These are phyloP conservation scores for Fusarium heterosporum DNA, from an alignment of 2,329 filamentous ascomycete species.

Conservation along the genomic window DNA sequence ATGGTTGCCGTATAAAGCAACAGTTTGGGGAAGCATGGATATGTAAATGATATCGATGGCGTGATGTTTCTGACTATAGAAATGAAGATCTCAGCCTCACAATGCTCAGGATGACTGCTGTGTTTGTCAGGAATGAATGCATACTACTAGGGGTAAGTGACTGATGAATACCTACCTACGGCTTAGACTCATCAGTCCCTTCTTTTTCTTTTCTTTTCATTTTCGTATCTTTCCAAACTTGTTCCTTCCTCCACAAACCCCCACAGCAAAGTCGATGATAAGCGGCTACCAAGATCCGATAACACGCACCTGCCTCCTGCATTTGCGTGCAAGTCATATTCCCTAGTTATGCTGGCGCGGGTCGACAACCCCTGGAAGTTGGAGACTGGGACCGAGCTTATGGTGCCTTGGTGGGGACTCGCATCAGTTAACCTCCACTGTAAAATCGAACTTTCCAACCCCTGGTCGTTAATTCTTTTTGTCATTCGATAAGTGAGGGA, in stretches of 20 bases:
- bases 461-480: slow-evolving; percentile 18
- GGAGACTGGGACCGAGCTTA: slow-evolving; percentile 28
- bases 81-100: slow-evolving; percentile 24
- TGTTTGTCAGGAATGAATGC: background rate
- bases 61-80: slow-evolving; percentile 26
- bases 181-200: background rate
- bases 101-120: background rate
- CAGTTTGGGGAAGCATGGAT: slow-evolving; percentile 4
- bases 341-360: slow-evolving; percentile 26
- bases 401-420: slow-evolving; percentile 24
- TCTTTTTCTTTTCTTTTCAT: background rate
- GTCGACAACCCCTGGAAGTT: slow-evolving; percentile 24
- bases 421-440: slow-evolving; percentile 22
- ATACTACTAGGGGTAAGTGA: background rate
- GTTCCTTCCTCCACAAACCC: slow-evolving; percentile 10
- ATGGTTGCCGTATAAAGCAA: slow-evolving; percentile 17
- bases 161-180: background rate
- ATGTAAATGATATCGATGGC: slow-evolving; percentile 18
- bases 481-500: slow-evolving; percentile 39
- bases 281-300: slow-evolving; percentile 29
- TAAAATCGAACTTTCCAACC: slow-evolving; percentile 17
- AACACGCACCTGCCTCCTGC: slow-evolving; percentile 31
- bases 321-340: slow-evolving; percentile 36
- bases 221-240: background rate
- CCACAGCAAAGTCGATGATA: slow-evolving; percentile 24